Evolutionary conservation across 371 early-diverging fungal genomes (phyloP).

Genomic region (Mucor sp.): DNA sequence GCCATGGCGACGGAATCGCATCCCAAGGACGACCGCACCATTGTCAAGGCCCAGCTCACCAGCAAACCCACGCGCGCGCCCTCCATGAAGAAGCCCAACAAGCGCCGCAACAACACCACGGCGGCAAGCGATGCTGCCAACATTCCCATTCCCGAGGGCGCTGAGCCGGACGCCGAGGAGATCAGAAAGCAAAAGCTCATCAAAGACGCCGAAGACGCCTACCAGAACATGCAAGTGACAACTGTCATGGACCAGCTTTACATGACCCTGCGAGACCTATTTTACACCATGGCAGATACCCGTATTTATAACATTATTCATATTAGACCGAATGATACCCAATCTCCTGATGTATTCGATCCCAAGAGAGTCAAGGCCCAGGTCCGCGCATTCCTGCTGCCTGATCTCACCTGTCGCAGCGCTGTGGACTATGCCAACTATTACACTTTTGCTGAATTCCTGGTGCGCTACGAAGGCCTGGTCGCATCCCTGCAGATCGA

Average conservation of each 20-base stretch:
- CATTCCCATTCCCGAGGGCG: constrained; percentile 20
- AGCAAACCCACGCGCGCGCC: constrained; percentile 70
- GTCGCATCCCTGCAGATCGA: constrained; percentile 44
- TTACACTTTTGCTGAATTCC: constrained; percentile 65
- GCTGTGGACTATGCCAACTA: constrained; percentile 62
- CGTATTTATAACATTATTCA: constrained; percentile 87
- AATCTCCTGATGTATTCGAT: constrained; percentile 59
- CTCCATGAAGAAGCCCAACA: constrained; percentile 54
- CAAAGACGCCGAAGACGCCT: constrained; percentile 52
- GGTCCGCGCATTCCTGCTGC: constrained; percentile 63
- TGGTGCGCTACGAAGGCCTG: constrained; percentile 59
- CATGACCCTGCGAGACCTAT: constrained; percentile 68
- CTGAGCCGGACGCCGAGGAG: constrained; percentile 21
- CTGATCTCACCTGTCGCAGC: constrained; percentile 60
- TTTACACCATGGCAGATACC: constrained; percentile 74
- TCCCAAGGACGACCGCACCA: constrained; percentile 63
- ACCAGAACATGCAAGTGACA: constrained; percentile 54
- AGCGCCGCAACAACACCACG: constrained; percentile 28
- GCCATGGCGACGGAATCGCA: constrained; percentile 79
- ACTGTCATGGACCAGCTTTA: constrained; percentile 72
- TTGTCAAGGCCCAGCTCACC: constrained; percentile 44
- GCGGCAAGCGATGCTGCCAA: neutral
- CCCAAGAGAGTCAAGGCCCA: constrained; percentile 64
- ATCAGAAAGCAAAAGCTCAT: constrained; percentile 36
- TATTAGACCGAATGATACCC: constrained; percentile 77